Evolutionary conservation across 2,329 filamentous ascomycete species (phyloP).

Genomic region (Diaporthe sp.): DNA sequence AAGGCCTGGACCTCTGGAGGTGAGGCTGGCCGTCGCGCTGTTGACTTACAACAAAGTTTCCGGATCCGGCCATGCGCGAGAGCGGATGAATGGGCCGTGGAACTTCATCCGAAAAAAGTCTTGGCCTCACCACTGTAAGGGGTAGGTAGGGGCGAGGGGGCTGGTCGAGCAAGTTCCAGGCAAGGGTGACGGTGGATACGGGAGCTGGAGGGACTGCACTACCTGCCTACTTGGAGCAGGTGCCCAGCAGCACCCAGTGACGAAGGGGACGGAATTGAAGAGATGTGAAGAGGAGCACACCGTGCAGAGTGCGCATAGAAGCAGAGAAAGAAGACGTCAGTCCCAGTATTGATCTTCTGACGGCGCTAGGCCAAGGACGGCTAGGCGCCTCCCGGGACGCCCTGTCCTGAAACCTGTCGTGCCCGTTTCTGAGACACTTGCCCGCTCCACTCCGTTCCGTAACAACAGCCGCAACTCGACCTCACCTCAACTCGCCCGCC

Average conservation of each 20-base stretch:
- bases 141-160: slow-evolving; percentile 20
- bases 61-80: slow-evolving; percentile 12
- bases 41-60: slow-evolving; percentile 8
- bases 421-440: slow-evolving; percentile 34
- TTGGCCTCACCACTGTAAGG: slow-evolving; percentile 26
- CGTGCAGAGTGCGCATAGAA: too few species aligned
- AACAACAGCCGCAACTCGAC: slow-evolving; percentile 28
- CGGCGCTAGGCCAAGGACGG: slow-evolving; percentile 28
- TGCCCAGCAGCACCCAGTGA: neutral
- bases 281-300: neutral
- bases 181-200: neutral
- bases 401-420: slow-evolving; percentile 32
- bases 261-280: neutral
- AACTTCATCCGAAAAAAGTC: slow-evolving; percentile 17
- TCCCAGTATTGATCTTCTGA: slow-evolving; percentile 3
- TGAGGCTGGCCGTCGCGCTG: neutral
- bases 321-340: slow-evolving; percentile 9
- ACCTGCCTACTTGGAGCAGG: neutral
- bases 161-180: slow-evolving; percentile 26
- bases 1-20: neutral
- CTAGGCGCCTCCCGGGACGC: slow-evolving; percentile 16
- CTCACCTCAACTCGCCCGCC: slow-evolving; percentile 3
- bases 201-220: neutral
- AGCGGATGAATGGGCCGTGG: slow-evolving; percentile 8
- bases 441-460: slow-evolving; percentile 10